Evolutionary conservation across 306 rosid species (phyloP).

Genomic region (Clitoria ternatea): DNA sequence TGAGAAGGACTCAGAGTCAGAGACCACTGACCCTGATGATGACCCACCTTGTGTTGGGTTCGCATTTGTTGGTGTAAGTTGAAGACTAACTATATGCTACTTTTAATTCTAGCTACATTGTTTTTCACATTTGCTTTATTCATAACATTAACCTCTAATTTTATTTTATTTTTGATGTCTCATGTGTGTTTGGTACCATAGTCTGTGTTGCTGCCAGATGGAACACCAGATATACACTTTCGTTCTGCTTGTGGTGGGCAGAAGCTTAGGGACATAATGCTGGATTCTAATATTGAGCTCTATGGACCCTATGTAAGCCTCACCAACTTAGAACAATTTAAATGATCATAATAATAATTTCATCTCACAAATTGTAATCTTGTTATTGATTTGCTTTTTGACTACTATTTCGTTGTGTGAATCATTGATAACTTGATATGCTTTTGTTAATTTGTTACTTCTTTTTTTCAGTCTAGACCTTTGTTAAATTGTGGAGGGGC

Average conservation of each 20-base stretch:
- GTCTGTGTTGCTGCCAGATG: slow-evolving; percentile 92
- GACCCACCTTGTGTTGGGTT: slow-evolving; percentile 57
- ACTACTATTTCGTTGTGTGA: not conserved
- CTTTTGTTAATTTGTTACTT: not conserved
- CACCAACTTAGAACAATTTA: not conserved
- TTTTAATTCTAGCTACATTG: not conserved
- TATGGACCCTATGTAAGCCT: slow-evolving; percentile 80
- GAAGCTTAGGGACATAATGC: slow-evolving; percentile 74
- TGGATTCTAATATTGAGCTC: slow-evolving; percentile 71
- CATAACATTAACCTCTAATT: not conserved
- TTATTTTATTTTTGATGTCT: not conserved
- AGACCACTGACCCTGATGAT: slow-evolving; percentile 33
- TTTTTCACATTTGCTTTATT: not conserved
- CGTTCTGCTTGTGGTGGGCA: slow-evolving; percentile 77
- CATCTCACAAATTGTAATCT: not conserved
- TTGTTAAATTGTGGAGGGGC: slow-evolving; percentile 82
- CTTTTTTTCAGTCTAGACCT: slow-evolving; percentile 46
- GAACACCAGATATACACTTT: slow-evolving; percentile 78
- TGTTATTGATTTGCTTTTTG: not conserved
- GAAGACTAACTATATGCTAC: not conserved
- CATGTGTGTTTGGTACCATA: slow-evolving; percentile 16
- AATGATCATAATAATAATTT: not conserved
- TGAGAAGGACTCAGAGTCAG: slow-evolving; percentile 43
- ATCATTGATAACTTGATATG: not conserved
- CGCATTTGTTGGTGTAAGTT: slow-evolving; percentile 79